Conservation (phyloP, 1,139 yeast species). For the Candida tetrigidarum region DNA sequence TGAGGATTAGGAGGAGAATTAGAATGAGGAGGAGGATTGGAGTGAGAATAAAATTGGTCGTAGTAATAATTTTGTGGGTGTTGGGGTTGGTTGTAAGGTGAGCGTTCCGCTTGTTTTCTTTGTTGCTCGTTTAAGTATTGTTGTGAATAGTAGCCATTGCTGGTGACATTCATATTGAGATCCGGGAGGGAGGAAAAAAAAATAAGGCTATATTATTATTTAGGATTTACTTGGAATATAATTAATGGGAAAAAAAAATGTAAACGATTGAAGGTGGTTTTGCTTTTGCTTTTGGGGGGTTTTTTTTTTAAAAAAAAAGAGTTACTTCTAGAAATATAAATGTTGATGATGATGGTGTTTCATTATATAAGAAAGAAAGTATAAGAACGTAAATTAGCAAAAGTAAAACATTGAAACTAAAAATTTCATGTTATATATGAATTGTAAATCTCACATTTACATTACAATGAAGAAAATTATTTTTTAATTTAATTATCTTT, state of each 20-base stretch:
- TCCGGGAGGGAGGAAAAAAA: too few species aligned
- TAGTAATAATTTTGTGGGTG: slow-evolving; percentile 8
- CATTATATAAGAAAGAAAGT: neutral
- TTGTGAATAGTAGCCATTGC: slow-evolving; percentile 19
- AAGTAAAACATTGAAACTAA: neutral
- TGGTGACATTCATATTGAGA: slow-evolving; percentile 19
- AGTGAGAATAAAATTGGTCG: slow-evolving; percentile 7
- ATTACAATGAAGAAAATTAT: too few species aligned
- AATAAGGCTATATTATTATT: too few species aligned
- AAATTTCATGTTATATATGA: neutral
- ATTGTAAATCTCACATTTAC: too few species aligned
- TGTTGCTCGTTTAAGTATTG: slow-evolving; percentile 17
- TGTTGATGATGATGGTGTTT: neutral
- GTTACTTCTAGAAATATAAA: too few species aligned
- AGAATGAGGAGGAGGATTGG: neutral
- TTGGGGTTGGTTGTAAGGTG: slow-evolving; percentile 6
- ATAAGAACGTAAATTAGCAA: neutral
- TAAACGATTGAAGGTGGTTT: neutral
- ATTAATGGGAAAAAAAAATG: neutral
- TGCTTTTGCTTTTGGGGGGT: too few species aligned
- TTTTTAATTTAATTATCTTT: too few species aligned
- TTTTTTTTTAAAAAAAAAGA: too few species aligned
- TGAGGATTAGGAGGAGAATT: neutral
- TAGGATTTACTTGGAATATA: too few species aligned
- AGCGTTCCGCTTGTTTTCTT: slow-evolving; percentile 7